Conservation (phyloP, 257 asterid genomes). For the Solanum pennellii region DNA sequence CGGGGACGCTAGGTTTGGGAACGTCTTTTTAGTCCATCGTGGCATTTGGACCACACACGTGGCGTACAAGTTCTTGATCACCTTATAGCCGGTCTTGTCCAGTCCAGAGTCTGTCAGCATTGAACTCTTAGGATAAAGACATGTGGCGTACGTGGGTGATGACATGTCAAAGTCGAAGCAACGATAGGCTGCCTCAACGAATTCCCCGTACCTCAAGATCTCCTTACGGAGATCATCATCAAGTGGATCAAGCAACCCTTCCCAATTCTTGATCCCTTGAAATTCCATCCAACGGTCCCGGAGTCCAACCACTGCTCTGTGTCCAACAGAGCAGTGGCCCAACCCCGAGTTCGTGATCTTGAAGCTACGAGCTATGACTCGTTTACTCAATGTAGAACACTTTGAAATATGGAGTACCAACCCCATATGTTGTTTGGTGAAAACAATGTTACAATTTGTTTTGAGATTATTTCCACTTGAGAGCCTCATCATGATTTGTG, state of each 20-base stretch:
- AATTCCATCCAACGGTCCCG: slow-evolving; percentile 63
- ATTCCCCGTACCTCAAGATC: slow-evolving; percentile 70
- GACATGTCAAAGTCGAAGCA: slow-evolving; percentile 69
- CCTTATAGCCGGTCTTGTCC: slow-evolving; percentile 28
- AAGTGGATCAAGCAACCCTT: slow-evolving; percentile 81
- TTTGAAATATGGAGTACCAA: neutral
- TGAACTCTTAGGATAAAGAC: slow-evolving; percentile 16
- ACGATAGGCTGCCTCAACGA: slow-evolving; percentile 67
- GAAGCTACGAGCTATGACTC: neutral
- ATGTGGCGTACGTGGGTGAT: slow-evolving; percentile 39
- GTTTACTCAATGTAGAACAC: neutral
- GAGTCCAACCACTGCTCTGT: neutral
- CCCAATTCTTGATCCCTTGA: slow-evolving; percentile 91
- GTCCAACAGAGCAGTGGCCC: neutral
- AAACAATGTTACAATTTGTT: neutral
- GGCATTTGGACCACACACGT: slow-evolving; percentile 59
- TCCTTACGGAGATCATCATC: slow-evolving; percentile 60
- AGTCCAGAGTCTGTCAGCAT: slow-evolving; percentile 35
- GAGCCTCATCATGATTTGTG: neutral
- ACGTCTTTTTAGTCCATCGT: slow-evolving; percentile 23
- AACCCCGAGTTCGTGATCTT: neutral
- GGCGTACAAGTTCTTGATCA: slow-evolving; percentile 46
- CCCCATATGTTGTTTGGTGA: neutral
- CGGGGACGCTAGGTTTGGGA: slow-evolving; percentile 42
- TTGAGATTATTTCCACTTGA: neutral